Percentiles rank a stretch among this genome's conserved stretches.
phyloP scores from a whole-genome alignment of 148 eudicot genomes.

The Drosera capensis region DNA sequence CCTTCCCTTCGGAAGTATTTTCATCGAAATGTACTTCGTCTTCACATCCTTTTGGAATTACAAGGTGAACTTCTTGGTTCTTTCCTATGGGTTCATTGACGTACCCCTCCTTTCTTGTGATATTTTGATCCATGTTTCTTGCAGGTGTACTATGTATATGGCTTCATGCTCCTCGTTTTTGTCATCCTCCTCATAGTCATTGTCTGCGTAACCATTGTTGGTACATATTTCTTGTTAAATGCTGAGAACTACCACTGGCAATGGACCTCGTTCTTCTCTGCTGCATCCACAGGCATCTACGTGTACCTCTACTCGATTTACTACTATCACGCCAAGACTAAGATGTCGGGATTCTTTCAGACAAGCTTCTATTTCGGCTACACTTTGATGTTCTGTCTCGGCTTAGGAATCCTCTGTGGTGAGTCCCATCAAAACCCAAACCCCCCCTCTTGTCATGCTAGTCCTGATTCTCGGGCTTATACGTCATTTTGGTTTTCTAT shows the following conservation, averaged over 20 bases:
- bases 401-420: slow-evolving; percentile 79
- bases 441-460: not conserved
- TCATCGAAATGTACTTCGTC: slow-evolving; percentile 75
- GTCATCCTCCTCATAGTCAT: slow-evolving; percentile 80
- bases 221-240: slow-evolving; percentile 93
- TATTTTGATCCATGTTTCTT: slow-evolving; percentile 1
- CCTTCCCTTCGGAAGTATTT: slow-evolving; percentile 86
- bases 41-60: slow-evolving; percentile 93
- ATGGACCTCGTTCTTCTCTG: slow-evolving; percentile 90
- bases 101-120: not conserved
- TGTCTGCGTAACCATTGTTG: slow-evolving; percentile 93
- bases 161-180: slow-evolving; percentile 91
- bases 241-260: slow-evolving; percentile 99
- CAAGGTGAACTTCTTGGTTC: slow-evolving; percentile 28
- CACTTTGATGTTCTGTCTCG: slow-evolving; percentile 76
- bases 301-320: slow-evolving; percentile 83
- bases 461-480: not conserved
- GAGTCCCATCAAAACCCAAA: slow-evolving; percentile 8
- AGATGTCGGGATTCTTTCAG: slow-evolving; percentile 95
- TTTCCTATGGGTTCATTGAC: not conserved
- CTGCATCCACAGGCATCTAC: slow-evolving; percentile 76
- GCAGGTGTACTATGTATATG: slow-evolving; percentile 94
- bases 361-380: slow-evolving; percentile 96
- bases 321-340: slow-evolving; percentile 84
- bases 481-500: not conserved